Percentiles rank a stretch among this genome's conserved stretches.
Evolutionary conservation across 1,139 yeast genomes (phyloP).

Genomic region (Debaryomycetaceae sp.): DNA sequence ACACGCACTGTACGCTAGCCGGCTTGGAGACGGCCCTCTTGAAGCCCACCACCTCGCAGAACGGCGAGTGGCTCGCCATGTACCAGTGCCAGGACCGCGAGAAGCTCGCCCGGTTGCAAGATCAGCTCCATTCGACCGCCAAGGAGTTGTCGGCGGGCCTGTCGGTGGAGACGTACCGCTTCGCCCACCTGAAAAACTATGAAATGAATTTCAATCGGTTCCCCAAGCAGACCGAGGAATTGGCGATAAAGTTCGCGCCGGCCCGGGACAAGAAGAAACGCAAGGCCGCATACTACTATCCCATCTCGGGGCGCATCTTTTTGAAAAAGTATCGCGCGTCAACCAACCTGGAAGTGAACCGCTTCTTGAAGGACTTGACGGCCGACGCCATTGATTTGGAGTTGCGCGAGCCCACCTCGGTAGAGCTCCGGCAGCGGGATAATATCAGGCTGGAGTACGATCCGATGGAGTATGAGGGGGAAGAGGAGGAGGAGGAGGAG

Average conservation of each 20-base stretch:
- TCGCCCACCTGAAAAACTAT: slow-evolving; percentile 64
- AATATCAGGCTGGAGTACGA: slow-evolving; percentile 58
- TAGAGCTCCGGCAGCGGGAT: slow-evolving; percentile 61
- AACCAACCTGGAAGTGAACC: slow-evolving; percentile 35
- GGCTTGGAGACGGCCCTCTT: slow-evolving; percentile 56
- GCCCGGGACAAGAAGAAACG: slow-evolving; percentile 52
- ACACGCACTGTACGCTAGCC: slow-evolving; percentile 24
- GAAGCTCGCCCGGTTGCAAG: slow-evolving; percentile 24
- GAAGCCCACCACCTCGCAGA: slow-evolving; percentile 63
- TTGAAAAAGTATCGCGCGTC: slow-evolving; percentile 70
- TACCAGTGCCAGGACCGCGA: slow-evolving; percentile 30
- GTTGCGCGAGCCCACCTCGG: slow-evolving; percentile 64
- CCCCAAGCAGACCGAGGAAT: slow-evolving; percentile 34
- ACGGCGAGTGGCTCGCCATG: slow-evolving; percentile 76
- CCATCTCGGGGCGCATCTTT: slow-evolving; percentile 67
- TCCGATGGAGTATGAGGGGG: slow-evolving; percentile 61
- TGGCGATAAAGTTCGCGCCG: slow-evolving; percentile 34
- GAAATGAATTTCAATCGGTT: slow-evolving; percentile 57
- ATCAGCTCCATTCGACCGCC: slow-evolving; percentile 39
- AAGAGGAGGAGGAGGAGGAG: slow-evolving; percentile 31
- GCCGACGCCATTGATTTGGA: slow-evolving; percentile 47
- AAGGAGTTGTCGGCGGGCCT: slow-evolving; percentile 33
- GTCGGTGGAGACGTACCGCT: slow-evolving; percentile 29
- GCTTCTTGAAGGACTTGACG: slow-evolving; percentile 40
- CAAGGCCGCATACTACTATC: slow-evolving; percentile 63